These are phyloP conservation scores for Lathyrus aphaca DNA, from an alignment of 306 rosid genomes.

Conservation along the genomic window DNA sequence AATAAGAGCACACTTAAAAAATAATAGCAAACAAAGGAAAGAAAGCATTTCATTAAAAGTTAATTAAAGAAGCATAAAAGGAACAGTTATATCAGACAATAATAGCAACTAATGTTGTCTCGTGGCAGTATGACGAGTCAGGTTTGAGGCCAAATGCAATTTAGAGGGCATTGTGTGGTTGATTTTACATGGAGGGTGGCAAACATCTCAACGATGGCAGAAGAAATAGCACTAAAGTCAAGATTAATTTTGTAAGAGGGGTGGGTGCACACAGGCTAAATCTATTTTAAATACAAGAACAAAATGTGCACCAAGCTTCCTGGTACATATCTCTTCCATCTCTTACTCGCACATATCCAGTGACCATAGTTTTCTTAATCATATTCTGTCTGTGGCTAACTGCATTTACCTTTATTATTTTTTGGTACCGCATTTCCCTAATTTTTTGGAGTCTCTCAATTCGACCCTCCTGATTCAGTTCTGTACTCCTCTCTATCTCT, in stretches of 20 bases:
- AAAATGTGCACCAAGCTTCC: background rate
- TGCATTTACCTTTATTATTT: background rate
- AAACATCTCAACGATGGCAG: background rate
- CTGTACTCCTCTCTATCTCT: background rate
- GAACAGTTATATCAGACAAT: background rate
- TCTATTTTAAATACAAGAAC: background rate
- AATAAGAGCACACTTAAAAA: slow-evolving; percentile 21
- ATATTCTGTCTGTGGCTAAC: background rate
- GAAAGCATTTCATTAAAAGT: background rate
- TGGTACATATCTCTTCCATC: background rate
- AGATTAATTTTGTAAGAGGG: background rate
- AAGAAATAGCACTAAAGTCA: background rate
- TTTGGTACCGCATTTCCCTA: background rate
- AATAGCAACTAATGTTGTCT: background rate
- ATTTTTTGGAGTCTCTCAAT: background rate
- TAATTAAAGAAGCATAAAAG: slow-evolving; percentile 14
- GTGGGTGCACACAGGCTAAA: background rate
- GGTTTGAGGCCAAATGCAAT: background rate
- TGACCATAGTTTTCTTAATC: background rate
- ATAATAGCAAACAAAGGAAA: slow-evolving; percentile 16
- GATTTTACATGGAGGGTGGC: background rate
- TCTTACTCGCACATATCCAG: background rate
- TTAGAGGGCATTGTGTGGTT: background rate
- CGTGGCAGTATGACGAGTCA: background rate
- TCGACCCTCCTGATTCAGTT: background rate